A percentile compares a stretch with the other conserved stretches of the same genome.
These are phyloP conservation scores for Globisporangium barbulae DNA, from an alignment of 352 stramenopile genomes.

Conservation along the genomic window DNA sequence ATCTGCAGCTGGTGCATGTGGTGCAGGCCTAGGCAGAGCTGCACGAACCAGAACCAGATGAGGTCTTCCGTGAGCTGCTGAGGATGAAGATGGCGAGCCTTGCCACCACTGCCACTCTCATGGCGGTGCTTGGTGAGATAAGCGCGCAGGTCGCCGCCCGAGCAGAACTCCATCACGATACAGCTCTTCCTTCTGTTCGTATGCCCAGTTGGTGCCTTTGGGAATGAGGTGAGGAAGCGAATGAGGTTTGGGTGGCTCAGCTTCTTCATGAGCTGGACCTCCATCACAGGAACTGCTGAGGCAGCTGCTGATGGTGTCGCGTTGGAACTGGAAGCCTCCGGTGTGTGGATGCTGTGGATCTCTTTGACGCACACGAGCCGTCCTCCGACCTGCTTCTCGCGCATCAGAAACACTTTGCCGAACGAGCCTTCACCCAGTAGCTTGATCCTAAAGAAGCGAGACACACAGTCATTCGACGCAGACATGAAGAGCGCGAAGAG, in stretches of 20 bases:
- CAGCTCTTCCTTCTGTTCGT: constrained; percentile 26
- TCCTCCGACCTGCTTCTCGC: constrained; percentile 59
- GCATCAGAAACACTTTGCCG: constrained; percentile 88
- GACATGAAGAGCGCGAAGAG: too few species aligned
- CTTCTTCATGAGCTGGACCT: constrained; percentile 69
- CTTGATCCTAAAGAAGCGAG: constrained; percentile 30
- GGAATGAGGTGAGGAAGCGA: constrained; percentile 72
- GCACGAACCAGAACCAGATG: constrained; percentile 90
- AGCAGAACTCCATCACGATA: constrained; percentile 94
- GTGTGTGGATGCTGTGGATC: constrained; percentile 49
- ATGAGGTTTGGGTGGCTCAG: constrained; percentile 92
- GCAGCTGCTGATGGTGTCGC: too few species aligned
- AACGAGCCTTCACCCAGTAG: constrained; percentile 89
- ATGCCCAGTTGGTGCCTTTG: background rate
- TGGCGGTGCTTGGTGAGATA: constrained; percentile 24
- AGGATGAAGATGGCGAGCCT: background rate
- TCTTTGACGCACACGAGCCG: constrained; percentile 87
- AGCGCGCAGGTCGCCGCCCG: constrained; percentile 58
- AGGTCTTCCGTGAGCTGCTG: constrained; percentile 62
- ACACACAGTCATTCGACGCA: background rate
- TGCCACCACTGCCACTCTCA: constrained; percentile 8
- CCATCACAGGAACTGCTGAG: constrained; percentile 28
- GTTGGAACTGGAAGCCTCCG: background rate
- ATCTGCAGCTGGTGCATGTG: constrained; percentile 84
- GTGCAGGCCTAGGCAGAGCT: constrained; percentile 85